Evolutionary conservation across 2,329 filamentous ascomycete genomes (phyloP).

Genomic region (Biscogniauxia mediterranea): DNA sequence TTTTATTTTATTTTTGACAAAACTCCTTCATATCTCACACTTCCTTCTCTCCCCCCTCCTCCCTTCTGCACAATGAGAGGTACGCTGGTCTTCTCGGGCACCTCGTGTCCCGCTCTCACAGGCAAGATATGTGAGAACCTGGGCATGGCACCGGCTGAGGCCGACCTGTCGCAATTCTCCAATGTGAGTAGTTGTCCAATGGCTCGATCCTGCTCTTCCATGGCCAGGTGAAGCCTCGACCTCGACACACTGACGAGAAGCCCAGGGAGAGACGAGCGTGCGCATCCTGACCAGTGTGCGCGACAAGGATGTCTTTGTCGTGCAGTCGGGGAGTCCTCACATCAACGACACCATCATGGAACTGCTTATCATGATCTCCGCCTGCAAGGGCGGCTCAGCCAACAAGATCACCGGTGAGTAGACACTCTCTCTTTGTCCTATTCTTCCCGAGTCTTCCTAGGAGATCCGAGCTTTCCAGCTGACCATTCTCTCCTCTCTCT

Average conservation of each 20-base stretch:
- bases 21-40: constrained; percentile 17
- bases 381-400: constrained; percentile 95
- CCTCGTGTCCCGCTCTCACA: constrained; percentile 64
- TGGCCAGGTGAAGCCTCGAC: constrained; percentile 1
- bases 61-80: constrained; percentile 52
- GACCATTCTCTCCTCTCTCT: no score
- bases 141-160: constrained; percentile 62
- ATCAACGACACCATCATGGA: constrained; percentile 99
- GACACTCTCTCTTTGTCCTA: neutral
- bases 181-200: constrained; percentile 55
- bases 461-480: no score
- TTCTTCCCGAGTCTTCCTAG: no score
- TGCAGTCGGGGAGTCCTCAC: constrained; percentile 91
- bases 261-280: constrained; percentile 67
- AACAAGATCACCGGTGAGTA: constrained; percentile 92
- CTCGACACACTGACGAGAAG: constrained; percentile 23
- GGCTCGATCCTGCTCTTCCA: constrained; percentile 1
- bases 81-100: constrained; percentile 66
- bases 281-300: constrained; percentile 74
- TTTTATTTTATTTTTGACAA: constrained; percentile 21
- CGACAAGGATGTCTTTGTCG: constrained; percentile 98
- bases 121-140: constrained; percentile 66
- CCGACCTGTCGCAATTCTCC: constrained; percentile 68
- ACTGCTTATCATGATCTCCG: constrained; percentile 97
- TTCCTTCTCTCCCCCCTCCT: no score